phyloP scores from a whole-genome alignment of 2,329 filamentous ascomycete species.

The Aspergillaceae sp. region DNA sequence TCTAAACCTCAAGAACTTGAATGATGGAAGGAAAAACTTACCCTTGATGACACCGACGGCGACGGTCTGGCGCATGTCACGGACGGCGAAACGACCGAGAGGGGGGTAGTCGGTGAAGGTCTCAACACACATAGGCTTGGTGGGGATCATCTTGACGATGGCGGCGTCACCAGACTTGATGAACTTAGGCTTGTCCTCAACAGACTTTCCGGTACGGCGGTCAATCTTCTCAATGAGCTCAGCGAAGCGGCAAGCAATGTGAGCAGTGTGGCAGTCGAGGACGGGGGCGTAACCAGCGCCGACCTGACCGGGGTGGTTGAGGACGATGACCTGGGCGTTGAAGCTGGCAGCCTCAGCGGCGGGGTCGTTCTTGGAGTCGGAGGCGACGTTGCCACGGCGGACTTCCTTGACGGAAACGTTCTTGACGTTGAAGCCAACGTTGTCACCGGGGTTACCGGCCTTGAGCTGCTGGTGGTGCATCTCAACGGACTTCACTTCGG shows the following conservation, averaged over 20 bases:
- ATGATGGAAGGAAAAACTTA: no score
- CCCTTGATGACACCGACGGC: slow-evolving; percentile 50
- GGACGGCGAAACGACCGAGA: slow-evolving; percentile 99
- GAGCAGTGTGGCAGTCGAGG: slow-evolving; percentile 99
- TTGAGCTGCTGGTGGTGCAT: slow-evolving; percentile 99
- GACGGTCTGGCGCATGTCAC: slow-evolving; percentile 65
- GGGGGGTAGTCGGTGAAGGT: slow-evolving; percentile 99
- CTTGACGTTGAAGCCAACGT: slow-evolving; percentile 99
- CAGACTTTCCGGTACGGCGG: slow-evolving; percentile 97
- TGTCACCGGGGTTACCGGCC: slow-evolving; percentile 97
- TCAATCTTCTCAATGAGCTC: slow-evolving; percentile 99
- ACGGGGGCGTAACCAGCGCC: slow-evolving; percentile 98
- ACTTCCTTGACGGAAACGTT: slow-evolving; percentile 99
- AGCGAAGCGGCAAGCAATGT: slow-evolving; percentile 99
- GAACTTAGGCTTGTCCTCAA: slow-evolving; percentile 91
- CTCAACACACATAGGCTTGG: slow-evolving; percentile 99
- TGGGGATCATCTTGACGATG: slow-evolving; percentile 99
- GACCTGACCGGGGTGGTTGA: slow-evolving; percentile 99
- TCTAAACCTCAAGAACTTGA: no score
- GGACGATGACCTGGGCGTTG: slow-evolving; percentile 99
- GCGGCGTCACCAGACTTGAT: slow-evolving; percentile 99
- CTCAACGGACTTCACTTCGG: slow-evolving; percentile 99
- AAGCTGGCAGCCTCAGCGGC: slow-evolving; percentile 81
- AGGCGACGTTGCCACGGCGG: slow-evolving; percentile 98
- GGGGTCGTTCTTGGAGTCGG: slow-evolving; percentile 99